Evolutionary conservation across 2,329 filamentous ascomycete genomes (phyloP).

Genomic region (Pezicula carpinea): DNA sequence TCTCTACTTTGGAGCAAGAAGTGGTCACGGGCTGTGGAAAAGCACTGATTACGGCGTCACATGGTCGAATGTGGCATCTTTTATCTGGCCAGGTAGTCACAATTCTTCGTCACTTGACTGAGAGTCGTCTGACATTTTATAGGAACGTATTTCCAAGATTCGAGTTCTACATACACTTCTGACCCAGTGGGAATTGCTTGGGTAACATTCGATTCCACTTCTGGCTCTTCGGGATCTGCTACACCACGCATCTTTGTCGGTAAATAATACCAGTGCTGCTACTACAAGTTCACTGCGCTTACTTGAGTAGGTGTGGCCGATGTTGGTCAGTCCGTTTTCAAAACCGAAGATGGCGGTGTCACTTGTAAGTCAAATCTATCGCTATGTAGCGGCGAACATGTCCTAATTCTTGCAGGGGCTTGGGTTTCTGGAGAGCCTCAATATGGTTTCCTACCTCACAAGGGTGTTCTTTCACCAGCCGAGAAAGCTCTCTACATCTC

Average conservation of each 20-base stretch:
- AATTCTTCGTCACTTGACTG: slow-evolving; percentile 37
- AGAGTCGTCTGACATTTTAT: background rate
- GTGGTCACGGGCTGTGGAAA: slow-evolving; percentile 55
- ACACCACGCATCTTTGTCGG: slow-evolving; percentile 22
- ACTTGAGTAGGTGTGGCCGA: slow-evolving; percentile 12
- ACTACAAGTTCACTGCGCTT: background rate
- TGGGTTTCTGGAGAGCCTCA: slow-evolving; percentile 19
- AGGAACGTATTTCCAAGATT: slow-evolving; percentile 19
- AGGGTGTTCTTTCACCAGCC: slow-evolving; percentile 18
- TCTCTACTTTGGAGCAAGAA: slow-evolving; percentile 54
- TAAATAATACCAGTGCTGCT: background rate
- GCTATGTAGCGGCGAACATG: too few species aligned
- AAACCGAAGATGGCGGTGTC: slow-evolving; percentile 19
- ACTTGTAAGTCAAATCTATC: slow-evolving; percentile 14
- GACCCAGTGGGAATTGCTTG: slow-evolving; percentile 19
- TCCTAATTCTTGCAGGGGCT: slow-evolving; percentile 9
- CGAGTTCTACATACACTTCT: slow-evolving; percentile 7
- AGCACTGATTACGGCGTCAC: slow-evolving; percentile 50
- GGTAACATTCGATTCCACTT: slow-evolving; percentile 20
- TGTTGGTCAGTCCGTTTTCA: slow-evolving; percentile 17
- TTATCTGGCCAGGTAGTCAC: slow-evolving; percentile 42
- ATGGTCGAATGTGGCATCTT: slow-evolving; percentile 47
- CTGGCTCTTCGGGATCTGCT: slow-evolving; percentile 12
- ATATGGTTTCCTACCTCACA: slow-evolving; percentile 19
- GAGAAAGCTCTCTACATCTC: slow-evolving; percentile 52